Conservation (phyloP, 495 filamentous ascomycete genomes). For the Diplogelasinospora grovesii region DNA sequence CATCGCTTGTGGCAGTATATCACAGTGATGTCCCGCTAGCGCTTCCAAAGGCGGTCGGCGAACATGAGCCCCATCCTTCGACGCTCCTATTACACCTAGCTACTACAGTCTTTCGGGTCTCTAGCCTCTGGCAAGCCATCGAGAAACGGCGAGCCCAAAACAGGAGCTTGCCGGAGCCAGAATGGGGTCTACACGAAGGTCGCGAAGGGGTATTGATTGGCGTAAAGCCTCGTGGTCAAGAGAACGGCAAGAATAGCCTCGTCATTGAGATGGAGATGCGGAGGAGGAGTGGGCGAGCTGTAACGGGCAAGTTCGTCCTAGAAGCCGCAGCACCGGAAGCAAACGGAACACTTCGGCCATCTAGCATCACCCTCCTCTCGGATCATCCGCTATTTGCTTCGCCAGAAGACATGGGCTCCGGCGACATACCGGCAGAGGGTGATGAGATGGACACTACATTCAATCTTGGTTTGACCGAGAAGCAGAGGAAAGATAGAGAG, state of each 20-base stretch:
- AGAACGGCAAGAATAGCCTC: conserved; percentile 35
- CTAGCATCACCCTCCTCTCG: conserved; percentile 57
- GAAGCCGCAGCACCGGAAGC: conserved; percentile 11
- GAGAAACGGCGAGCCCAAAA: conserved; percentile 60
- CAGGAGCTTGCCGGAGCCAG: conserved; percentile 60
- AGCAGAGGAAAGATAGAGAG: conserved; percentile 77
- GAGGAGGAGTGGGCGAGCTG: conserved; percentile 67
- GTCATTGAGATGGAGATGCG: conserved; percentile 84
- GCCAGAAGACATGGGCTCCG: conserved; percentile 23
- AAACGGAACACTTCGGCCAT: too few species aligned
- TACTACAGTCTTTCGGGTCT: conserved; percentile 41
- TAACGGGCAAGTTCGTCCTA: conserved; percentile 72
- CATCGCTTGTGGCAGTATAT: conserved; percentile 56
- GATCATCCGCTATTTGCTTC: conserved; percentile 67
- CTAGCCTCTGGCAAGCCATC: conserved; percentile 61
- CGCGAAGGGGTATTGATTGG: conserved; percentile 68
- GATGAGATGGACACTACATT: conserved; percentile 64
- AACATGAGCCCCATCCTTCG: conserved; percentile 62
- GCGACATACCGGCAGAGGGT: conserved; percentile 24
- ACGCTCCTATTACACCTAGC: conserved; percentile 49
- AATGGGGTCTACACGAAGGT: conserved; percentile 69
- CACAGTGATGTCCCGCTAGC: conserved; percentile 56
- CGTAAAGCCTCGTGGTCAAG: conserved; percentile 19
- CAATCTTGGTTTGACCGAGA: conserved; percentile 79
- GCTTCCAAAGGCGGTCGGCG: conserved; percentile 14